Evolutionary conservation across 2,329 filamentous ascomycete species (phyloP).

Genomic region (Colletotrichum camelliae): DNA sequence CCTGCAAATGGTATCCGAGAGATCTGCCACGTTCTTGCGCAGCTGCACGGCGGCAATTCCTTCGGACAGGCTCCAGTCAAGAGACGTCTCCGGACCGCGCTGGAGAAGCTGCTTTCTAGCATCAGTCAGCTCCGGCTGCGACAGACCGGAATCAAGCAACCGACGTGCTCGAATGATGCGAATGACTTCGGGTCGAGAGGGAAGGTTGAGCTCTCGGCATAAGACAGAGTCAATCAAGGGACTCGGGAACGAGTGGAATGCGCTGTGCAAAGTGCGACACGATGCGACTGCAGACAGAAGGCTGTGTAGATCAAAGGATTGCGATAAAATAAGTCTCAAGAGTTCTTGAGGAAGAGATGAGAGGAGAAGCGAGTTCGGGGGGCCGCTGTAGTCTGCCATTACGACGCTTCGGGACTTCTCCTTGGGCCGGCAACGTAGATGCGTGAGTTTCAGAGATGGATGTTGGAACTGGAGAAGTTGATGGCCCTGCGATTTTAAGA

Average conservation of each 20-base stretch:
- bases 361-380: background rate
- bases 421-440: background rate
- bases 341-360: background rate
- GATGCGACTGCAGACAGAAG: background rate
- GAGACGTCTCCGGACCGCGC: background rate
- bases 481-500: background rate
- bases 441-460: background rate
- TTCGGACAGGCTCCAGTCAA: background rate
- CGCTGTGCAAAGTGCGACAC: background rate
- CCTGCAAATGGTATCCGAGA: background rate
- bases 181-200: background rate
- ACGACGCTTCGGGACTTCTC: background rate
- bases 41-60: background rate
- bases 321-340: background rate
- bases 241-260: background rate
- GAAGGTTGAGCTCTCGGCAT: background rate
- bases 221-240: background rate
- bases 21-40: background rate
- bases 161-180: background rate
- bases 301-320: background rate
- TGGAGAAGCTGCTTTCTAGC: background rate
- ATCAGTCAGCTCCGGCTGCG: background rate
- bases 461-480: background rate
- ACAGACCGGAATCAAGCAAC: background rate
- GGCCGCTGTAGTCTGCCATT: background rate